Evolutionary conservation across 208 protist species (phyloP).

Genomic region (Trypanosoma melophagium): DNA sequence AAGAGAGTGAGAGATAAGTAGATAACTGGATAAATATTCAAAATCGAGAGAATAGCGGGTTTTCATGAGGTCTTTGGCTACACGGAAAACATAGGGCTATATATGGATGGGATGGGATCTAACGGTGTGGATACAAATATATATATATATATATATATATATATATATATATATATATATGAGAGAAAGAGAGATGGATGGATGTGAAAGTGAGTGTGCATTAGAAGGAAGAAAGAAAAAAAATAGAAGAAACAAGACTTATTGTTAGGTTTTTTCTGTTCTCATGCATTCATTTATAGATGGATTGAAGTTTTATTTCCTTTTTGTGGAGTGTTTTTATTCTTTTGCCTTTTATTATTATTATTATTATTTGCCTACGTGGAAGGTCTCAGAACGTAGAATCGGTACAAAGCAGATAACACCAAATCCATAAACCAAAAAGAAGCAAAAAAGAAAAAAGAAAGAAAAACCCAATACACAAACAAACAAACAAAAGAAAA

Average conservation of each 20-base stretch:
- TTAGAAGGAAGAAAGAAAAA: neutral
- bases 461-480: neutral
- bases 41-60: too few relatives aligned
- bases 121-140: too few relatives aligned
- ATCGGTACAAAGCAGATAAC: too few relatives aligned
- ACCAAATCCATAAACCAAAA: too few relatives aligned
- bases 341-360: neutral
- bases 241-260: neutral
- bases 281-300: neutral
- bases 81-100: too few relatives aligned
- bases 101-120: too few relatives aligned
- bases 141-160: too few relatives aligned
- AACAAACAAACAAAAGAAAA: neutral
- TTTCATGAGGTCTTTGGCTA: too few relatives aligned
- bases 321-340: neutral
- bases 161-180: neutral
- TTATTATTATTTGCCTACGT: neutral
- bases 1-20: neutral
- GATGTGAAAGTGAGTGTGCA: neutral
- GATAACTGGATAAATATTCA: too few relatives aligned
- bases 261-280: neutral
- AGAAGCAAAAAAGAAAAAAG: neutral
- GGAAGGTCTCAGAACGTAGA: too few relatives aligned
- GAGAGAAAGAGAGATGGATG: neutral
- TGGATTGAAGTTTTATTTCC: neutral